Evolutionary conservation across 2,329 filamentous ascomycete genomes (phyloP).

Genomic region (Cladosporium colombiae): DNA sequence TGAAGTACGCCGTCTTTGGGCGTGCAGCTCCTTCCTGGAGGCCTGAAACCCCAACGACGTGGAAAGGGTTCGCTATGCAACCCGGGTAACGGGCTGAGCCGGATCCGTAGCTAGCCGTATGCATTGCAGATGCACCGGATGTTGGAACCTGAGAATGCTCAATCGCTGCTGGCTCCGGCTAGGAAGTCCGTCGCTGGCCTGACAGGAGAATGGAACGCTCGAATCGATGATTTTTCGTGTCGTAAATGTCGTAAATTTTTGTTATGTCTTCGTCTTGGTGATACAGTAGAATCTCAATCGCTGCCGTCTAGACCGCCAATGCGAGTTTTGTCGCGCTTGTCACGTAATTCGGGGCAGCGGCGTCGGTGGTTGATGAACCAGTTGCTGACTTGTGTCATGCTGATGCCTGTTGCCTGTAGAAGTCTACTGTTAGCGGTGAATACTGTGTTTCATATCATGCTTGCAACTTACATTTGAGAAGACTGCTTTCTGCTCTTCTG

Average conservation of each 20-base stretch:
- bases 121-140: neutral
- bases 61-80: neutral
- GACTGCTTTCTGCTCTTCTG: slow-evolving; percentile 40
- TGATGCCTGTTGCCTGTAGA: slow-evolving; percentile 38
- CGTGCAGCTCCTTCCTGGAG: neutral
- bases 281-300: neutral
- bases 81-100: neutral
- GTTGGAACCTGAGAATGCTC: neutral
- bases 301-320: slow-evolving; percentile 19
- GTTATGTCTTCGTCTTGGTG: neutral
- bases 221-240: neutral
- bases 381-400: slow-evolving; percentile 44
- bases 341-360: slow-evolving; percentile 40
- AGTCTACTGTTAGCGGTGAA: slow-evolving; percentile 9
- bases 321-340: slow-evolving; percentile 37
- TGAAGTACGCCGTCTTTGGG: neutral
- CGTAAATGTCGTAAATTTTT: neutral
- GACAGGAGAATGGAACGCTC: neutral
- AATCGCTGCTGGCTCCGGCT: neutral
- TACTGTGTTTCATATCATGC: neutral
- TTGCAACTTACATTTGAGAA: slow-evolving; percentile 36
- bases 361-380: slow-evolving; percentile 44
- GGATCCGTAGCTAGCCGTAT: neutral
- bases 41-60: neutral
- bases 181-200: neutral